A percentile compares a stretch with the other conserved stretches of the same genome.
Conservation (phyloP, 192 early-diverging fungal species). For the Podochytrium sp. region DNA sequence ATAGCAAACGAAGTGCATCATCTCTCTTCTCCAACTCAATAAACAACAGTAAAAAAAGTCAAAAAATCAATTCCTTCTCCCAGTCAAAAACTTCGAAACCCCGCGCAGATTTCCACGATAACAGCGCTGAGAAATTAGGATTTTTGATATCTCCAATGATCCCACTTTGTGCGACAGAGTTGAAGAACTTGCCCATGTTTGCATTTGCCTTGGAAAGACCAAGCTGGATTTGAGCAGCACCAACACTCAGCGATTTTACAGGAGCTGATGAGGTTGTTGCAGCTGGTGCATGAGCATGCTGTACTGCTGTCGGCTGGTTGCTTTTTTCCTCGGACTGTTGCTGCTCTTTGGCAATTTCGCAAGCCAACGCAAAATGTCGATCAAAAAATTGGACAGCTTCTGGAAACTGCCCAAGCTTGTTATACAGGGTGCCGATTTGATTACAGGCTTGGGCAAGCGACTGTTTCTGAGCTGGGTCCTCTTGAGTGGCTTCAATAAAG, state of each 20-base stretch:
- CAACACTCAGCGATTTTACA: conserved; percentile 29
- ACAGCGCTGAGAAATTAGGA: conserved; percentile 9
- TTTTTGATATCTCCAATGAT: conserved; percentile 26
- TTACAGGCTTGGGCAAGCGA: conserved; percentile 53
- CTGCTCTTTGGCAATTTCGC: conserved; percentile 25
- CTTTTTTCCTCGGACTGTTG: neutral
- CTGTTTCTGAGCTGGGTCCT: conserved; percentile 35
- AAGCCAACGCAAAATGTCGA: conserved; percentile 42
- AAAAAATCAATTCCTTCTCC: neutral
- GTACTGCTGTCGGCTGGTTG: neutral
- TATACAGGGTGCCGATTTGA: conserved; percentile 52
- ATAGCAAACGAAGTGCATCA: conserved; percentile 8
- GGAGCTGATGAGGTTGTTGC: neutral
- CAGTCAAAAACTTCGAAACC: conserved; percentile 31
- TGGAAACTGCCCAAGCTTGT: conserved; percentile 44
- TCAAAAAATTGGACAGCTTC: conserved; percentile 49
- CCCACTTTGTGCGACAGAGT: conserved; percentile 3
- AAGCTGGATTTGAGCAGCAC: conserved; percentile 48
- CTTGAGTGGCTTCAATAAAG: conserved; percentile 41
- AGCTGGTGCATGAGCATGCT: neutral
- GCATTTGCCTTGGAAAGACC: conserved; percentile 50
- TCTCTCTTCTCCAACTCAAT: neutral
- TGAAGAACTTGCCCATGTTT: conserved; percentile 46
- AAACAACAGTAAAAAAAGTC: neutral
- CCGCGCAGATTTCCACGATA: conserved; percentile 42